phyloP scores from a whole-genome alignment of 768 basidiomycete species.

The Calocybe gangraenosa region DNA sequence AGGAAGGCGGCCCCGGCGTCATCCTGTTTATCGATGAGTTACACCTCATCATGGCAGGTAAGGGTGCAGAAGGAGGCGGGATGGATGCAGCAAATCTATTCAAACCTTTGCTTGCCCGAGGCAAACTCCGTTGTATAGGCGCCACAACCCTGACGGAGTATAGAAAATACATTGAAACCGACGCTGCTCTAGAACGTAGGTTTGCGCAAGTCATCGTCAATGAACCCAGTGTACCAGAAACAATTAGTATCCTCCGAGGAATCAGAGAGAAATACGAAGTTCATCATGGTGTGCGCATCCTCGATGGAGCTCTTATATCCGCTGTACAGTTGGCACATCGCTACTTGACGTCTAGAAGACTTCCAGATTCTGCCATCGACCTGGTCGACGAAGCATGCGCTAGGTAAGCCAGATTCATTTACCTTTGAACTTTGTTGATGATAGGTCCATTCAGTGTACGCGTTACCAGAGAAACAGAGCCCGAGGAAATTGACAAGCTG shows the following conservation, averaged over 20 bases:
- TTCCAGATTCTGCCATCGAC: conserved; percentile 89
- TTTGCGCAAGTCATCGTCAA: conserved; percentile 93
- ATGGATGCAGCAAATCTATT: conserved; percentile 94
- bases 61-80: conserved; percentile 77
- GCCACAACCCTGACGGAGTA: conserved; percentile 94
- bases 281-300: conserved; percentile 85
- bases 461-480: conserved; percentile 91
- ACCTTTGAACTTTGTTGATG: conserved; percentile 1
- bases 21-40: conserved; percentile 96
- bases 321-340: conserved; percentile 92
- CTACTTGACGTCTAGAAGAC: conserved; percentile 76
- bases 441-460: conserved; percentile 54
- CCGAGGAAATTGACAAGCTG: conserved; percentile 89
- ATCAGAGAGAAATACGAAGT: conserved; percentile 94
- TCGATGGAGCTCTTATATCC: conserved; percentile 82
- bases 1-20: conserved; percentile 70
- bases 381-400: conserved; percentile 91
- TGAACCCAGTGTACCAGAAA: conserved; percentile 84
- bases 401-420: conserved; percentile 42
- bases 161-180: conserved; percentile 89
- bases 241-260: conserved; percentile 91
- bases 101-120: conserved; percentile 88
- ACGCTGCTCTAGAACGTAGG: conserved; percentile 85
- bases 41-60: conserved; percentile 91
- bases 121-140: conserved; percentile 73